These are phyloP conservation scores for Bremia lactucae DNA, from an alignment of 352 stramenopile genomes.

Conservation along the genomic window DNA sequence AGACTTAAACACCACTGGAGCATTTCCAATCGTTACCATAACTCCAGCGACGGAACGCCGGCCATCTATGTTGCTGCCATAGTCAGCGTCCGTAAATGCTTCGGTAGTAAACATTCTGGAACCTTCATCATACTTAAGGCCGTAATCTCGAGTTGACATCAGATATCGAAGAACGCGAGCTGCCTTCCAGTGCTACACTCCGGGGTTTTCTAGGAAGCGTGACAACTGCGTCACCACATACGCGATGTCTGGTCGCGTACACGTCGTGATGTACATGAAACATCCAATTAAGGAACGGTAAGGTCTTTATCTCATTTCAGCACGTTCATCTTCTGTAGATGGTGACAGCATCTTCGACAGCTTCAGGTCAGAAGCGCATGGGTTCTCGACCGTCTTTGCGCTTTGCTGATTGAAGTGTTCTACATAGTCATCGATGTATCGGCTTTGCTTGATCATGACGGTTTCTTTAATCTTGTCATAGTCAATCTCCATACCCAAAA, in stretches of 20 bases:
- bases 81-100: conserved; percentile 8
- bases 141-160: too few species aligned
- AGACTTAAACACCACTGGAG: conserved; percentile 8
- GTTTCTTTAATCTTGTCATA: neutral
- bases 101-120: neutral
- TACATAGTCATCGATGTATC: neutral
- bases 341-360: neutral
- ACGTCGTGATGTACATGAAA: neutral
- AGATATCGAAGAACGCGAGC: neutral
- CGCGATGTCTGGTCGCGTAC: neutral
- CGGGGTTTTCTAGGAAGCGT: neutral
- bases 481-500: neutral
- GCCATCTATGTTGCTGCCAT: conserved; percentile 3
- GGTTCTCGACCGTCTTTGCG: too few species aligned
- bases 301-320: neutral
- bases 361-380: neutral
- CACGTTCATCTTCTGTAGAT: neutral
- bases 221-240: neutral
- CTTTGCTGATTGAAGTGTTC: neutral
- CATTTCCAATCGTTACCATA: conserved; percentile 3
- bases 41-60: neutral
- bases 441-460: neutral
- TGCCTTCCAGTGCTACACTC: neutral
- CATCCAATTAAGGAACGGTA: neutral
- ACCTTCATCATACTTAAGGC: neutral